Evolutionary conservation across 805 yeast species (phyloP).

Genomic region (Debaryomyces castellii): DNA sequence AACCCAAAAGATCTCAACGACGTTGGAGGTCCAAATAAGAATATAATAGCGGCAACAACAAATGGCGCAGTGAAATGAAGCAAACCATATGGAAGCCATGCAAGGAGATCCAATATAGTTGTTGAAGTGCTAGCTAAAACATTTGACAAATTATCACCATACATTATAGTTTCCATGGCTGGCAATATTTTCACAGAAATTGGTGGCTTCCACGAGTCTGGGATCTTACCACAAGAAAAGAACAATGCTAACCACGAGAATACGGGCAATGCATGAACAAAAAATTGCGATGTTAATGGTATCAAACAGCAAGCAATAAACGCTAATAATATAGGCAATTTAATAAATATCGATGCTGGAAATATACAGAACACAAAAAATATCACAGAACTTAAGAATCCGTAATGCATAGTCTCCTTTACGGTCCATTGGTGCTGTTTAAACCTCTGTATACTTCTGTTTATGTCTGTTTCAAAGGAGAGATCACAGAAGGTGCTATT

Average conservation of each 20-base stretch:
- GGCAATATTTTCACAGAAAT: constrained; percentile 87
- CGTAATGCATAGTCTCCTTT: constrained; percentile 54
- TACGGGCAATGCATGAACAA: constrained; percentile 78
- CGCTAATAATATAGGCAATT: constrained; percentile 40
- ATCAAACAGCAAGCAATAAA: constrained; percentile 50
- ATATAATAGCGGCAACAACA: constrained; percentile 73
- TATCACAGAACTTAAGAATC: constrained; percentile 51
- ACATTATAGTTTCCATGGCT: constrained; percentile 85
- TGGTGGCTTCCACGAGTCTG: constrained; percentile 77
- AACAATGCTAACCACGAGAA: constrained; percentile 83
- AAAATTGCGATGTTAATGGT: constrained; percentile 83
- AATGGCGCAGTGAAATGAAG: constrained; percentile 91
- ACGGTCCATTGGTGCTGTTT: constrained; percentile 41
- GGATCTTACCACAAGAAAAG: constrained; percentile 73
- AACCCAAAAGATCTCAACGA: constrained; percentile 80
- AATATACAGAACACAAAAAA: constrained; percentile 57
- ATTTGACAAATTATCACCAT: constrained; percentile 86
- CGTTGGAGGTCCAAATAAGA: constrained; percentile 90
- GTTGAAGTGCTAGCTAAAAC: constrained; percentile 74
- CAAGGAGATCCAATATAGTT: constrained; percentile 71
- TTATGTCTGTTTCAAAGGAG: constrained; percentile 48
- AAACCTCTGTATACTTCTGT: constrained; percentile 39
- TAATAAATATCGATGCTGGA: constrained; percentile 51
- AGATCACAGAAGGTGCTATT: constrained; percentile 51
- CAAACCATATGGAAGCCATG: constrained; percentile 95